Conservation (phyloP, 257 asterid species). For the Solanum piurae region DNA sequence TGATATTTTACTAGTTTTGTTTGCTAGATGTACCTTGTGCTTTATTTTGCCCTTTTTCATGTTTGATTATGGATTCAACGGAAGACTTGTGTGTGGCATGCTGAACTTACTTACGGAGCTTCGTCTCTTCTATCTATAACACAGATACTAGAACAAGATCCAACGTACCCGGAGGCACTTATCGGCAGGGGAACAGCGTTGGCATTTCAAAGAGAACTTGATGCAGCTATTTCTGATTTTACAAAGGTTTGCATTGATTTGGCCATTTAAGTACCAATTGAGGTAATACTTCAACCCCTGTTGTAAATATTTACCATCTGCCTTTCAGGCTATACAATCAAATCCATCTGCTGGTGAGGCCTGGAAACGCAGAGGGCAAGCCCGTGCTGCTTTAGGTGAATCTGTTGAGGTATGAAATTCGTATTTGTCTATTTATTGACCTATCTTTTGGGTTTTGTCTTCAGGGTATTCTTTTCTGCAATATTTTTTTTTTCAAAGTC, state of each 20-base stretch:
- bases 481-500: neutral
- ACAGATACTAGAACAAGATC: slow-evolving; percentile 83
- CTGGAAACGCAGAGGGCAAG: slow-evolving; percentile 99
- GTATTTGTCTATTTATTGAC: slow-evolving; percentile 4
- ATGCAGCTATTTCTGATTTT: slow-evolving; percentile 93
- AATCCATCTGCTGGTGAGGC: slow-evolving; percentile 98
- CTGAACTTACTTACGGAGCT: neutral
- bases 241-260: slow-evolving; percentile 45
- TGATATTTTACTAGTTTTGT: neutral
- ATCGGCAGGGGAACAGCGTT: slow-evolving; percentile 98
- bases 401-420: slow-evolving; percentile 55
- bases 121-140: slow-evolving; percentile 9
- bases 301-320: neutral
- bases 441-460: neutral
- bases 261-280: neutral
- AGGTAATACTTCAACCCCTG: neutral
- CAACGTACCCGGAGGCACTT: slow-evolving; percentile 90
- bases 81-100: slow-evolving; percentile 4
- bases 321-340: slow-evolving; percentile 65
- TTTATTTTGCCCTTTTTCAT: neutral
- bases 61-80: slow-evolving; percentile 3
- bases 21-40: neutral
- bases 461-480: neutral
- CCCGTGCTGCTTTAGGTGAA: slow-evolving; percentile 97
- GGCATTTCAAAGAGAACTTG: slow-evolving; percentile 94